phyloP scores from a whole-genome alignment of 306 rosid species.

The Quercus ilex region DNA sequence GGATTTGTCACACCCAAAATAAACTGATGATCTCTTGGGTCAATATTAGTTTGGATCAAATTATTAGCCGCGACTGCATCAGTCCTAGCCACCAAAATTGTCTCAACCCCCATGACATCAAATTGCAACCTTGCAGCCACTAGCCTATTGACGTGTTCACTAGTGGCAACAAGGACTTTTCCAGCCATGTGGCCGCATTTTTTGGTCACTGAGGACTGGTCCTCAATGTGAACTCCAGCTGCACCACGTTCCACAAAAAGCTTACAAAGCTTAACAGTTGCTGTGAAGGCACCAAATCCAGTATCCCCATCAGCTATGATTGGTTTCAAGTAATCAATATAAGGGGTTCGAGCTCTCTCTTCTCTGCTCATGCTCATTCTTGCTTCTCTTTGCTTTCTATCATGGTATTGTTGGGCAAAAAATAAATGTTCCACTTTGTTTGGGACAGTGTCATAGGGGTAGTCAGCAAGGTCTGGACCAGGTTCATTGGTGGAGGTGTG shows the following conservation, averaged over 20 bases:
- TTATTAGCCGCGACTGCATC: conserved; percentile 71
- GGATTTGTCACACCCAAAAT: conserved; percentile 82
- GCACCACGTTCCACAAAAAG: conserved; percentile 97
- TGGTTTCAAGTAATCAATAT: conserved; percentile 80
- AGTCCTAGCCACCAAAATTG: conserved; percentile 82
- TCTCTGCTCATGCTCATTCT: conserved; percentile 80
- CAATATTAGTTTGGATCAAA: conserved; percentile 83
- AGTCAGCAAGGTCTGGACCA: conserved; percentile 97
- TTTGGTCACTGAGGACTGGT: conserved; percentile 81
- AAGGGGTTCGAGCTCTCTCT: conserved; percentile 72
- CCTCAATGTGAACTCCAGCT: conserved; percentile 94
- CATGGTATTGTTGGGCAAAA: conserved; percentile 92
- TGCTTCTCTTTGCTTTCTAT: conserved; percentile 83
- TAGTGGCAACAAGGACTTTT: conserved; percentile 73
- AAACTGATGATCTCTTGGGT: conserved; percentile 78
- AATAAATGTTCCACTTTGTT: conserved; percentile 97
- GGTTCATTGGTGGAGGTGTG: conserved; percentile 92
- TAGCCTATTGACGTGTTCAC: conserved; percentile 85
- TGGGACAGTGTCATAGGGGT: conserved; percentile 96
- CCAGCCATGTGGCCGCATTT: conserved; percentile 99
- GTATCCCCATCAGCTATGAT: conserved; percentile 92
- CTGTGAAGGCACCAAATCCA: conserved; percentile 86
- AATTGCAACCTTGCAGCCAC: conserved; percentile 92
- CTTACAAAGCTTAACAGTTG: conserved; percentile 94
- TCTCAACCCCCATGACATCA: conserved; percentile 96